A percentile compares a stretch with the other conserved stretches of the same genome.
Conservation (phyloP, 2,329 filamentous ascomycete genomes). For the Chalara sp. region DNA sequence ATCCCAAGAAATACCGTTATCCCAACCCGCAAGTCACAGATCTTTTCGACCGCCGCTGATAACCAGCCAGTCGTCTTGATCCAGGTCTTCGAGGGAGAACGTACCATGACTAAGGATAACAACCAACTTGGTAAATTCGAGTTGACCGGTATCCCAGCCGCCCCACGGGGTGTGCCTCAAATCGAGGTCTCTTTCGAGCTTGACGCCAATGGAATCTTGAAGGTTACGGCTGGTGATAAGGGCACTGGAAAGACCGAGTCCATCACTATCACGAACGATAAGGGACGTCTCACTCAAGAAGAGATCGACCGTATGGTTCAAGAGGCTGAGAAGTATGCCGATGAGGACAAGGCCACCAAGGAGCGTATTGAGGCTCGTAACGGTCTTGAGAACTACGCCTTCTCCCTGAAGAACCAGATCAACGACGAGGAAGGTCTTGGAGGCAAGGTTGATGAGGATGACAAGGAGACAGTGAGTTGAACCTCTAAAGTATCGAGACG, state of each 20-base stretch:
- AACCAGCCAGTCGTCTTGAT: conserved; percentile 95
- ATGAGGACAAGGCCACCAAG: conserved; percentile 97
- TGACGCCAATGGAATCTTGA: conserved; percentile 96
- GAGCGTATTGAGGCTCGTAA: conserved; percentile 97
- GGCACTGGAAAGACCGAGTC: conserved; percentile 95
- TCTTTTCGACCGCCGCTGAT: conserved; percentile 94
- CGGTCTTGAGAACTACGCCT: conserved; percentile 97
- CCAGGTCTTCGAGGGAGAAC: conserved; percentile 92
- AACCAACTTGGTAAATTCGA: conserved; percentile 98
- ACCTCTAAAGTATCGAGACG: not conserved
- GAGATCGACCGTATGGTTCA: conserved; percentile 99
- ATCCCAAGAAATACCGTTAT: conserved; percentile 93
- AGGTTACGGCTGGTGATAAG: conserved; percentile 95
- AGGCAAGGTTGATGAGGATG: conserved; percentile 96
- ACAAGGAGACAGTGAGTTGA: conserved; percentile 80
- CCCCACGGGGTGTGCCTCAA: conserved; percentile 92
- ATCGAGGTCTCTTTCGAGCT: conserved; percentile 98
- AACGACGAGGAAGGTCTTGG: conserved; percentile 94
- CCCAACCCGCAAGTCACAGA: conserved; percentile 93
- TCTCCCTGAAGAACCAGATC: conserved; percentile 98
- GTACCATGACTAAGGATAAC: conserved; percentile 92
- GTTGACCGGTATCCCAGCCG: conserved; percentile 89
- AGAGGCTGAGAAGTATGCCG: conserved; percentile 97
- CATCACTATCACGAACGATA: conserved; percentile 99
- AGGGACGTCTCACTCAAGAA: conserved; percentile 91